Evolutionary conservation across 2,329 filamentous ascomycete genomes (phyloP).

Genomic region (Pseudogymnoascus sp.): DNA sequence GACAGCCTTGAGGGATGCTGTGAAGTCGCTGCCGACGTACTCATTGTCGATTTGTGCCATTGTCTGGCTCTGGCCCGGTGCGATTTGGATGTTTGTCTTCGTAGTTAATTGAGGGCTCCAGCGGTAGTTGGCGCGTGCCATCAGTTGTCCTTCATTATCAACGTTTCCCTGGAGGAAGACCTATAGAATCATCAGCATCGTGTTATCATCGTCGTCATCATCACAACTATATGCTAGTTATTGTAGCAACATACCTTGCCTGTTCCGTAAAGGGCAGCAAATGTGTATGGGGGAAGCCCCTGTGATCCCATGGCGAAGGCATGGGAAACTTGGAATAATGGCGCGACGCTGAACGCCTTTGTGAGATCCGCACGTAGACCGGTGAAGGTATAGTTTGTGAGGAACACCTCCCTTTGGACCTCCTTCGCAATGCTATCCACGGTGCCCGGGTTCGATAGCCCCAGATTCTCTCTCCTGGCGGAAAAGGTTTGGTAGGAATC

Average conservation of each 20-base stretch:
- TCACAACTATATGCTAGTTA: not conserved
- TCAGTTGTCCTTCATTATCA: conserved; percentile 84
- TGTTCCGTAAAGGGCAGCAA: conserved; percentile 88
- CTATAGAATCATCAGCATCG: conserved; percentile 38
- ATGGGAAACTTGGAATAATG: conserved; percentile 95
- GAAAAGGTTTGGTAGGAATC: conserved; percentile 77
- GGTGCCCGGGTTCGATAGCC: conserved; percentile 83
- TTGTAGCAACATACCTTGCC: conserved; percentile 60
- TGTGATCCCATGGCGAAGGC: conserved; percentile 89
- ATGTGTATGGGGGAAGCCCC: conserved; percentile 86
- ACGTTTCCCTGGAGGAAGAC: conserved; percentile 92
- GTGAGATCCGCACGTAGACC: conserved; percentile 93
- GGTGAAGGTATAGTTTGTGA: conserved; percentile 94
- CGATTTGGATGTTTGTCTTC: conserved; percentile 81
- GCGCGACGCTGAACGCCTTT: conserved; percentile 88
- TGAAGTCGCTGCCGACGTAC: conserved; percentile 89
- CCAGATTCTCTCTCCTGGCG: conserved; percentile 78
- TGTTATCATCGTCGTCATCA: not conserved
- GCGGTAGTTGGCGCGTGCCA: conserved; percentile 86
- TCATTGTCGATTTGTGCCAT: conserved; percentile 94
- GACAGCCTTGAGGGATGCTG: conserved; percentile 82
- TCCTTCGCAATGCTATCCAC: conserved; percentile 85
- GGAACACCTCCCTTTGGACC: conserved; percentile 91
- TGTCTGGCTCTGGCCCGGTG: conserved; percentile 66
- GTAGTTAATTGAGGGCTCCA: conserved; percentile 73